These are phyloP conservation scores for Mycena indigotica DNA, from an alignment of 768 basidiomycete genomes.

Conservation along the genomic window DNA sequence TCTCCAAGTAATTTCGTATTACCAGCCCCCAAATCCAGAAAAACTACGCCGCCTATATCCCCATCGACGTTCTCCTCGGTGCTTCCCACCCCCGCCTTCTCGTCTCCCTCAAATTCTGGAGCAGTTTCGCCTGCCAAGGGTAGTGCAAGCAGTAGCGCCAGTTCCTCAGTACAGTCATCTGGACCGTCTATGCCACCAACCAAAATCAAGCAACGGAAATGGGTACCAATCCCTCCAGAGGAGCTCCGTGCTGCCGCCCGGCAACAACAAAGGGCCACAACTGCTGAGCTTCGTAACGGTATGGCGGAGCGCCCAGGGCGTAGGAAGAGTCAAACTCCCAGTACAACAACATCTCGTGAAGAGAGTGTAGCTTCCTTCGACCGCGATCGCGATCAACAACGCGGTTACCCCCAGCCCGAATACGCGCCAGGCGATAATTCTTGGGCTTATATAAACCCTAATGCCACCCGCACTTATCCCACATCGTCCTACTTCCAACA, in stretches of 20 bases:
- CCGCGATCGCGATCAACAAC: background rate
- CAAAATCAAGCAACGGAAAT: slow-evolving; percentile 34
- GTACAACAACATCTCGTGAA: slow-evolving; percentile 14
- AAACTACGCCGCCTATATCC: background rate
- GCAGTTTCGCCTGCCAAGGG: background rate
- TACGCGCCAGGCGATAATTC: background rate
- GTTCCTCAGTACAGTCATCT: background rate
- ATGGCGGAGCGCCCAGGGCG: background rate
- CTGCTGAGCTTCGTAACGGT: background rate
- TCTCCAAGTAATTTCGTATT: background rate
- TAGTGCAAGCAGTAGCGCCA: background rate
- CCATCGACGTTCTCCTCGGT: background rate
- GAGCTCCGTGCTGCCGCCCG: slow-evolving; percentile 52
- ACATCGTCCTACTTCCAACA: background rate
- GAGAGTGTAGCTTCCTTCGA: slow-evolving; percentile 9
- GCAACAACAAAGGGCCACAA: slow-evolving; percentile 8
- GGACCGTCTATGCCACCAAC: background rate
- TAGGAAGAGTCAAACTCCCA: slow-evolving; percentile 6
- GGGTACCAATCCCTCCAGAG: slow-evolving; percentile 51
- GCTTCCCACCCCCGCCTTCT: background rate
- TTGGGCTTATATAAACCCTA: background rate
- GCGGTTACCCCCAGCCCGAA: background rate
- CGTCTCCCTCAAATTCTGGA: background rate
- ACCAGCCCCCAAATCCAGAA: background rate
- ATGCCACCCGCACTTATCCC: background rate